Base-by-base conservation (phyloP, 148 eudicot genomes). In the Fagopyrum homotropicum region DNA sequence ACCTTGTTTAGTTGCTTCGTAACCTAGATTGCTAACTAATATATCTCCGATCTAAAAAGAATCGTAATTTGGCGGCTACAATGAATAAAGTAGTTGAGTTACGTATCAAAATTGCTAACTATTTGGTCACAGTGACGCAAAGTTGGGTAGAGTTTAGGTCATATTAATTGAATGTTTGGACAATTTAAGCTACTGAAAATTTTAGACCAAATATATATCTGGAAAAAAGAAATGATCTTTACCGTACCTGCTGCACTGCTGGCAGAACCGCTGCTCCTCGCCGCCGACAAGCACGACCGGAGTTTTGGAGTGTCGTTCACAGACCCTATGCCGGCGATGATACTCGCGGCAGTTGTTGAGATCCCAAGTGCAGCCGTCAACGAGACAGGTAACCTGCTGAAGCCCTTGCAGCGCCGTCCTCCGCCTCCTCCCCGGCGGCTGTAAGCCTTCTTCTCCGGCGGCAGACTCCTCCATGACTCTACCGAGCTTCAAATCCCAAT, bases 171-270 rank as follows among this genome's bases (percentile, higher is more conserved):
- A 48, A 48, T 48, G 50, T 54, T 54, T 54, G 52, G 14, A 9
- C 14, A 49, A 10, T 49, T 49, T 0, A 14, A 49, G 3, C 52
- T 8, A 49, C 12, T 22, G 26, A 0, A 22, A 22, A 22, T 35
- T 35, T 48, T 48, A 48, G 50, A 5, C 5, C 19, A 12, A 12
- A 54, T 54, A 54, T 4, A 54, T 12, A 12, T 15, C 6, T 15
- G 57, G 5, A n/a, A 6, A 15, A n/a, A 55, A 49, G 52, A 49
- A 49, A 55, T 14, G 19, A 15, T 35, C 2, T 35, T 35, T 35
- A 35, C 3, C 7, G 11, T 61, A 91, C 93, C 97, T 86, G 86
- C 97, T 91, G 82, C 97, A 91, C 73, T 91, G 97, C 80, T 91
- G 97, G 79, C 97, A 88, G 60, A 89, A 91, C 15, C 96, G 82